Base-by-base conservation (phyloP, 306 rosid species). In the Ziziphus jujuba region DNA sequence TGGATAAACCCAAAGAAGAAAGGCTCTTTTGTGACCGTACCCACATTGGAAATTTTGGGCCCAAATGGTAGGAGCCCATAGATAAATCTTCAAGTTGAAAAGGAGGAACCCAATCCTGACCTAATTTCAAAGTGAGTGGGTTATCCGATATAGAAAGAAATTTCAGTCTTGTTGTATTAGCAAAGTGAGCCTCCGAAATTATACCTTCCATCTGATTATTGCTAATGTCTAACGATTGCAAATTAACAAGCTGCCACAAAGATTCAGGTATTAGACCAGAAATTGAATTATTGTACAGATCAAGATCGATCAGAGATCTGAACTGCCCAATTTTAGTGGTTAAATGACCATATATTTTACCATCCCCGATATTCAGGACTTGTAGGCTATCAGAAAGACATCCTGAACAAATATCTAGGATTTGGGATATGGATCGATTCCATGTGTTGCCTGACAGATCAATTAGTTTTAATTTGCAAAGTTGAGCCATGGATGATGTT, bases 161-260 rank as follows among this genome's bases (percentile, higher is more conserved):
- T 0, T 0, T 13, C 14, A 74, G 52, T 2, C 15, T 59, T 52
- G 45, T 48, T 4, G 52, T 17, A 19, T 74, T 70, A 8, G 51
- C 36, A 61, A 79, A 65, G 56, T 79, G 35, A 73, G 70, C 59
- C 22, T 35, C 21, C 0, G 80, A 77, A 31, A 76, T 64, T 24
- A 19, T 40, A 57, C 84, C 84, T 45, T 66, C 4, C 20, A 79
- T 51, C 44, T 19, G n/a, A 66, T 79, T 76, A 6, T 5, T 15
- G 14, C 2, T 35, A 73, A 49, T 49, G 14, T 49, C 5, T 49
- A 49, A 49, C 3, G 5, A 2, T 19, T 13, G 7, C 14, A 49
- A 15, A 49, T 49, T 49, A 3, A 19, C 54, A 49, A 49, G 54
- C 54, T 49, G 5, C 19, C 54, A 20, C n/a, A 49, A 49, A 5